Conservation (phyloP, 306 rosid species). For the Astragalus membranaceus region DNA sequence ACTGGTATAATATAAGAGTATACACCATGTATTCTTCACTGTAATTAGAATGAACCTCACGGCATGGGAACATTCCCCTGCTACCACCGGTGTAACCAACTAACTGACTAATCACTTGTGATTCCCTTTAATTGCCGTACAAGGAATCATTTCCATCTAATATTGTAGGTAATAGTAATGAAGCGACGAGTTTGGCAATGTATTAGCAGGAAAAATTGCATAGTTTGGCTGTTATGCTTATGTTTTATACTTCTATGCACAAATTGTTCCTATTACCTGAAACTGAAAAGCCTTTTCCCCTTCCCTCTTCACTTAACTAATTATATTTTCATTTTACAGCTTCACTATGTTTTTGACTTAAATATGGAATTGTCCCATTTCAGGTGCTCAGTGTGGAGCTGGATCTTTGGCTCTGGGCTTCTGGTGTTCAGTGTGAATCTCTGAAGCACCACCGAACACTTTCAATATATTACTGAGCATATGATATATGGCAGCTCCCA, state of each 20-base stretch:
- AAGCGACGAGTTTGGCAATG: neutral
- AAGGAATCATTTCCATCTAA: neutral
- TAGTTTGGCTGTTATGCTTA: too few relatives aligned
- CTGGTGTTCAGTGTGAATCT: conserved; percentile 61
- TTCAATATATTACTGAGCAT: conserved; percentile 69
- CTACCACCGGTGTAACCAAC: too few relatives aligned
- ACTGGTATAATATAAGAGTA: too few relatives aligned
- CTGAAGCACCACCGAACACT: conserved; percentile 92
- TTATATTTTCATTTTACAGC: neutral
- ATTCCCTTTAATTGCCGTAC: neutral
- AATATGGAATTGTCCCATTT: conserved; percentile 10
- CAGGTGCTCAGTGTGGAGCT: conserved; percentile 98
- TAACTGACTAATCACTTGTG: too few relatives aligned
- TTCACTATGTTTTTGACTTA: neutral
- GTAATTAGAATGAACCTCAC: too few relatives aligned
- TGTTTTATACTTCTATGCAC: neutral
- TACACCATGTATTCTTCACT: too few relatives aligned
- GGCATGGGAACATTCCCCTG: too few relatives aligned
- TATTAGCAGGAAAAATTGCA: neutral
- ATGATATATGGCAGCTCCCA: conserved; percentile 5
- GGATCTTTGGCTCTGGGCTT: conserved; percentile 99
- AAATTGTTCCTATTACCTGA: neutral
- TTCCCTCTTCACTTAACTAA: neutral
- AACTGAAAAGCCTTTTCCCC: neutral
- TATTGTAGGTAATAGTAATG: neutral